A percentile compares a stretch with the other conserved stretches of the same genome.
phyloP scores from a whole-genome alignment of 805 yeast genomes.

The Wickerhamomyces silvicola region DNA sequence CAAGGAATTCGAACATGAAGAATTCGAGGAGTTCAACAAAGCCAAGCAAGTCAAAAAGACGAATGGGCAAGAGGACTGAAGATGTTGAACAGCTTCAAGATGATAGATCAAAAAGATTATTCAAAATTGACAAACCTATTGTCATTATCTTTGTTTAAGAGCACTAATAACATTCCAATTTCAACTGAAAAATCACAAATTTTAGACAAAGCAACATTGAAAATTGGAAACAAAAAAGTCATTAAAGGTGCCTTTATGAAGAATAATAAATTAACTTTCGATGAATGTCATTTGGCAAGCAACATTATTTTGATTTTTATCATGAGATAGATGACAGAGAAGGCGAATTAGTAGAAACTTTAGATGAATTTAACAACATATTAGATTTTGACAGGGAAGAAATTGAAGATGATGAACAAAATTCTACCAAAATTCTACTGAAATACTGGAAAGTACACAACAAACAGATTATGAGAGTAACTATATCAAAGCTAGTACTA shows the following conservation, averaged over 20 bases:
- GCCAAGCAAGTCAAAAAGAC: too few species aligned
- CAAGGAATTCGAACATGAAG: neutral
- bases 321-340: slow-evolving; percentile 2
- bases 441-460: too few species aligned
- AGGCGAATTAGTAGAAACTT: too few species aligned
- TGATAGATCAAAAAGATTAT: neutral
- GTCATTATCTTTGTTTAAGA: slow-evolving; percentile 10
- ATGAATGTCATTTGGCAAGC: slow-evolving; percentile 5
- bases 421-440: too few species aligned
- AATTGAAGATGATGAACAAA: slow-evolving; percentile 2
- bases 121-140: slow-evolving; percentile 1
- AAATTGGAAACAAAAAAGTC: slow-evolving; percentile 17
- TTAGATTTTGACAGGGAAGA: too few species aligned
- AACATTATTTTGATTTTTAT: slow-evolving; percentile 1
- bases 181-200: too few species aligned
- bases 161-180: too few species aligned
- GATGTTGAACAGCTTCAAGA: neutral
- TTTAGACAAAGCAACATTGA: slow-evolving; percentile 12
- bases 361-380: too few species aligned
- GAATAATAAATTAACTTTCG: slow-evolving; percentile 16
- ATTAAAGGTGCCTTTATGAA: slow-evolving; percentile 15
- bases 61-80: neutral
- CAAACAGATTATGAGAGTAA: slow-evolving; percentile 5
- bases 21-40: too few species aligned
- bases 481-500: too few species aligned